phyloP scores from a whole-genome alignment of 768 basidiomycete genomes.

The Rhodotorula kratochvilovae region DNA sequence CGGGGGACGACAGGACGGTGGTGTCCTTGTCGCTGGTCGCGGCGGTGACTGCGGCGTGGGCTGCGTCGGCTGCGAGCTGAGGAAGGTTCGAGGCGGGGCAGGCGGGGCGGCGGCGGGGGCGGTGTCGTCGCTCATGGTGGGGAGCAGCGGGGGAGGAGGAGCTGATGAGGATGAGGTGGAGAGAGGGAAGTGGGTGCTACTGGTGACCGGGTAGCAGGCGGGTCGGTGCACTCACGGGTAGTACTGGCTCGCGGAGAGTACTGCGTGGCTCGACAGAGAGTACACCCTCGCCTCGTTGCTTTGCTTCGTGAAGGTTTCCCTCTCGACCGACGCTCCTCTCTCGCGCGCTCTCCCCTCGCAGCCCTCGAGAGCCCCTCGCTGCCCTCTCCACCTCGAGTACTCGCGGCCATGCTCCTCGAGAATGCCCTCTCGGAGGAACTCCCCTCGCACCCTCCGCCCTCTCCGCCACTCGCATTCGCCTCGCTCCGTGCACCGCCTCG shows the following conservation, averaged over 20 bases:
- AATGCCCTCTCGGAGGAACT: slow-evolving; percentile 24
- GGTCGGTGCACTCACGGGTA: too few relatives aligned
- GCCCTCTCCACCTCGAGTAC: neutral
- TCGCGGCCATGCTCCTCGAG: slow-evolving; percentile 9
- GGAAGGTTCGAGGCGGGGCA: slow-evolving; percentile 26
- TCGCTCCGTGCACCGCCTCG: neutral
- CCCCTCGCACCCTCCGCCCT: neutral
- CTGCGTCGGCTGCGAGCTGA: slow-evolving; percentile 3
- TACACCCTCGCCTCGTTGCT: too few relatives aligned
- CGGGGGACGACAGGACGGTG: slow-evolving; percentile 89
- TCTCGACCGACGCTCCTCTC: too few relatives aligned
- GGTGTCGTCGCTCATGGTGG: neutral
- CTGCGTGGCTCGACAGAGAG: too few relatives aligned
- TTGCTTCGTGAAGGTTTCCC: too few relatives aligned
- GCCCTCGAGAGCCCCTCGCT: neutral
- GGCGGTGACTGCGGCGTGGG: slow-evolving; percentile 22
- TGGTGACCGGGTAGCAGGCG: too few relatives aligned
- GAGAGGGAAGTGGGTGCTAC: too few relatives aligned
- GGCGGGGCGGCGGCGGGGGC: neutral
- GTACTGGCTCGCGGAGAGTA: too few relatives aligned
- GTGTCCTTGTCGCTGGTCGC: slow-evolving; percentile 55
- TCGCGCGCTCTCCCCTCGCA: neutral
- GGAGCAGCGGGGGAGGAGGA: too few relatives aligned
- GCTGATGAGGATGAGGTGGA: too few relatives aligned
- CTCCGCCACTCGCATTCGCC: neutral